phyloP scores from a whole-genome alignment of 1,284 basidiomycete species.

The Malassezia psittaci region DNA sequence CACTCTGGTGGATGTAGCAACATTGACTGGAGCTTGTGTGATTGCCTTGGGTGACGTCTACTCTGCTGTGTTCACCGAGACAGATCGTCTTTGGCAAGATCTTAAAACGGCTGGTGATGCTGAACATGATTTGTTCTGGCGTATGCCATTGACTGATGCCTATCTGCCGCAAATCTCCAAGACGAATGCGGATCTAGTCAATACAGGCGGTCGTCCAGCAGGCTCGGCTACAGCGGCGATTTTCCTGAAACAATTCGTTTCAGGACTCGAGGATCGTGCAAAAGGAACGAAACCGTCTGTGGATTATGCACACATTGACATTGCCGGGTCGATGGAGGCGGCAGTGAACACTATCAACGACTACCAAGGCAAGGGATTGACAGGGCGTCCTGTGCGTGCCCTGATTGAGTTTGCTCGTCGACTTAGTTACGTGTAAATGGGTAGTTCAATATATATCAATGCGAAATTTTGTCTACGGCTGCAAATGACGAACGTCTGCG shows the following conservation, averaged over 20 bases:
- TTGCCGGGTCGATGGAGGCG: conserved; percentile 63
- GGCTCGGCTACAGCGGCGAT: conserved; percentile 73
- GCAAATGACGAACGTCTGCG: conserved; percentile 52
- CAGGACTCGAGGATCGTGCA: conserved; percentile 39
- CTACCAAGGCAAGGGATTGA: conserved; percentile 69
- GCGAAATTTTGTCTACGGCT: conserved; percentile 30
- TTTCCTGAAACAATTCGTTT: conserved; percentile 66
- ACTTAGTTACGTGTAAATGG: conserved; percentile 20
- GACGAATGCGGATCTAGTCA: conserved; percentile 72
- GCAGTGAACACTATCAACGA: conserved; percentile 50
- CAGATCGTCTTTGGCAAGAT: conserved; percentile 55
- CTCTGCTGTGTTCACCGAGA: conserved; percentile 66
- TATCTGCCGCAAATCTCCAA: conserved; percentile 65
- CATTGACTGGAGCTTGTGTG: conserved; percentile 56
- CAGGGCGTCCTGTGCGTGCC: conserved; percentile 65
- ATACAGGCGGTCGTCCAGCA: conserved; percentile 61
- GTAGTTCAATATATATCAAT: neutral
- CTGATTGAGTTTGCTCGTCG: conserved; percentile 49
- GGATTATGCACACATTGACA: conserved; percentile 53
- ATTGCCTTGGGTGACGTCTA: conserved; percentile 58
- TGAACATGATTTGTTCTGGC: conserved; percentile 49
- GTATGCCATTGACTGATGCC: conserved; percentile 59
- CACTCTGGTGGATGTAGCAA: conserved; percentile 75
- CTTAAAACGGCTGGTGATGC: conserved; percentile 67
- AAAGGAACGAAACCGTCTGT: conserved; percentile 21